Percentiles rank a stretch among this genome's conserved stretches.
Conservation (phyloP, 495 filamentous ascomycete species). For the Neurospora sp. region DNA sequence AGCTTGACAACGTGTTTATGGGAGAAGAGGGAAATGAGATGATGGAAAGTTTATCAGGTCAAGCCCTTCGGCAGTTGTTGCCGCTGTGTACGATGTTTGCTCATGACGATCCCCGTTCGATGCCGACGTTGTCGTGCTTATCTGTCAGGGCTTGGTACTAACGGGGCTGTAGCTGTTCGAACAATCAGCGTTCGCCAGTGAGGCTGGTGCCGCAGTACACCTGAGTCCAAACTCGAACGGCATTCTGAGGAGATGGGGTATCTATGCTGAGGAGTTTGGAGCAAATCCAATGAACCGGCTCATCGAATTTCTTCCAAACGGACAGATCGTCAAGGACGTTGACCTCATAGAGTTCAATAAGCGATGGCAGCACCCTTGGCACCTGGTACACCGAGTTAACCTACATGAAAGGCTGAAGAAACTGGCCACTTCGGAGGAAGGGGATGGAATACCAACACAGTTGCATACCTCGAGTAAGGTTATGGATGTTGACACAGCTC, state of each 20-base stretch:
- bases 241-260: constrained; percentile 35
- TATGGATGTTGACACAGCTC: constrained; percentile 31
- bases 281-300: constrained; percentile 24
- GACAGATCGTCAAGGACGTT: constrained; percentile 18
- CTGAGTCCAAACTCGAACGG: constrained; percentile 45
- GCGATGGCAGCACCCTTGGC: constrained; percentile 41
- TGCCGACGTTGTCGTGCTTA: neutral
- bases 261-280: constrained; percentile 24
- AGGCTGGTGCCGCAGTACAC: constrained; percentile 47
- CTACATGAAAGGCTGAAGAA: constrained; percentile 39
- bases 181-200: constrained; percentile 40
- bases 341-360: constrained; percentile 28
- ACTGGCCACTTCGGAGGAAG: constrained; percentile 28
- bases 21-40: neutral
- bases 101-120: neutral
- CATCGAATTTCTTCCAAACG: constrained; percentile 24
- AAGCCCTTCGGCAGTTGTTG: neutral
- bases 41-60: neutral
- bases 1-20: constrained; percentile 3
- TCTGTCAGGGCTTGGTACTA: neutral
- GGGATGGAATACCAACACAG: constrained; percentile 27
- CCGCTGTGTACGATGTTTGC: neutral
- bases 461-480: constrained; percentile 37
- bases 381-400: constrained; percentile 40
- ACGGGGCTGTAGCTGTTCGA: constrained; percentile 39